These are phyloP conservation scores for Stevia rebaudiana DNA, from an alignment of 140 eudicot species.

Conservation along the genomic window DNA sequence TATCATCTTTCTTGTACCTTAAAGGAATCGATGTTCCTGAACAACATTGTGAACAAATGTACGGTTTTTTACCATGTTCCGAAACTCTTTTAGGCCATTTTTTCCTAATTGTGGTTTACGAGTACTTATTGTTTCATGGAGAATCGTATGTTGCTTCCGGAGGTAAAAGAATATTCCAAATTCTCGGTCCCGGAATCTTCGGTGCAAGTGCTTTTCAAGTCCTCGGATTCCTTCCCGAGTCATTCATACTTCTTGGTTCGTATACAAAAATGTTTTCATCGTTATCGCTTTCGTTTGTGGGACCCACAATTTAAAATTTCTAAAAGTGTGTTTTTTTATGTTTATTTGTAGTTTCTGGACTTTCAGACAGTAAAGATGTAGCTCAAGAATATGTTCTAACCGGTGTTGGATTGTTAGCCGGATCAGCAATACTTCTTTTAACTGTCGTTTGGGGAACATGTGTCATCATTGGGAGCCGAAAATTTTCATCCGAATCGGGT, in stretches of 20 bases:
- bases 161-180: conserved; percentile 44
- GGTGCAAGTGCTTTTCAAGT: conserved; percentile 61
- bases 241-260: conserved; percentile 58
- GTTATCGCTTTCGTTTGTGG: not conserved
- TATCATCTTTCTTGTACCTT: conserved; percentile 22
- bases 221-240: conserved; percentile 48
- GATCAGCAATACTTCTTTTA: conserved; percentile 62
- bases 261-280: not conserved
- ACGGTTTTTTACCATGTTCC: conserved; percentile 59
- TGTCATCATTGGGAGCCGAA: conserved; percentile 43
- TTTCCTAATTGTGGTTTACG: conserved; percentile 52
- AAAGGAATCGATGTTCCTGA: conserved; percentile 29
- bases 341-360: conserved; percentile 55
- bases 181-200: conserved; percentile 63
- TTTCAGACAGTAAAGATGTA: conserved; percentile 39
- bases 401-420: conserved; percentile 76
- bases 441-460: conserved; percentile 82
- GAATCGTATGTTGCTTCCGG: conserved; percentile 45
- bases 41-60: conserved; percentile 45
- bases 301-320: not conserved
- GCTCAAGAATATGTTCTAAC: conserved; percentile 66
- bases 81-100: conserved; percentile 41
- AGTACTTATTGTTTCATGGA: conserved; percentile 44
- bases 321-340: not conserved
- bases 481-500: conserved; percentile 17